Evolutionary conservation across 192 early-diverging fungal species (phyloP), one percentile per base, ranked within the genome.

Genomic region (Irineochytrium annulatum): DNA sequence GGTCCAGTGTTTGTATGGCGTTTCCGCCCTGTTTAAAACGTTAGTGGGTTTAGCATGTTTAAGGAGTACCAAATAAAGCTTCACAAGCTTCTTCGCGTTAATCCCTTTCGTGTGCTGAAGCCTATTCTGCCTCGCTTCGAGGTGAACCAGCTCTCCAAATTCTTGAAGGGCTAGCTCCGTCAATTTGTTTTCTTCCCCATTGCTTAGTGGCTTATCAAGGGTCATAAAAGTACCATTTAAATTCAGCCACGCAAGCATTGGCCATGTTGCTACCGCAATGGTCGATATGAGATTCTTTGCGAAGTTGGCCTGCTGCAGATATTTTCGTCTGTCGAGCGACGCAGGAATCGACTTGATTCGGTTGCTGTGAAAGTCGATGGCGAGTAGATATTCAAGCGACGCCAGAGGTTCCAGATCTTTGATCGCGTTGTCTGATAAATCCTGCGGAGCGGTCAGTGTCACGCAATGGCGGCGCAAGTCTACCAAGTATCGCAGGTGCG

Each of bases 401-500:
- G 65, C 52, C 28, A 78, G 59, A 6, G 67, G 52, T 26, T 60
- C 53, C n/a, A 78, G 54, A 43, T 78, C 63, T 4, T 43, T 19
- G 33, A 82, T 63, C 26, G 56, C 43, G 57, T 82, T 82, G 27
- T 71, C 67, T 3, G 74, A 67, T 34, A 73, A 57, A 51, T 82
- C 77, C 71, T 74, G 28, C 32, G 20, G 30, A 33, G 37, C 37
- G n/a, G 8, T 41, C 11, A 13, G 37, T 13, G 37, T 41, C 11
- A 14, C 26, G 26, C 26, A 8, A 20, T 6, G 17, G 26, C 22
- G 8, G 46, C 26, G 13, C 8, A 22, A 8, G 8, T 49, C 1
- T 43, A 77, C 75, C 19, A 82, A 55, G 44, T 75, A 78, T 34
- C 80, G 73, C 55, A 82, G 67, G 56, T 82, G 76, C 1, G 70